A percentile compares a stretch with the other conserved stretches of the same genome.
These are phyloP conservation scores for Arbutus unedo DNA, from an alignment of 148 eudicot genomes.

Conservation along the genomic window DNA sequence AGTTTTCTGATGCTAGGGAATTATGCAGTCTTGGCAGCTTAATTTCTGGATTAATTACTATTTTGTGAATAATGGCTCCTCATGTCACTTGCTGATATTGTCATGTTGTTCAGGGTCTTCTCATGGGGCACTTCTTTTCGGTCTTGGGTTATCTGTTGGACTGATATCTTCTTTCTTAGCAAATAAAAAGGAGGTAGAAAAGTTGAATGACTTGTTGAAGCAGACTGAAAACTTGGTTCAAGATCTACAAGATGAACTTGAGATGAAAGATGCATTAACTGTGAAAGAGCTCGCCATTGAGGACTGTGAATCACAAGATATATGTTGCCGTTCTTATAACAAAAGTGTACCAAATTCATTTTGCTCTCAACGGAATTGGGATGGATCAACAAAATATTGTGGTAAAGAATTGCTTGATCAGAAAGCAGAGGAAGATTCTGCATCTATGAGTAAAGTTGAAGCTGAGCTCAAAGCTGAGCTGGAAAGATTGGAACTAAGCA, in stretches of 20 bases:
- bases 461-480: constrained; percentile 99
- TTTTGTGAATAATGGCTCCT: background rate
- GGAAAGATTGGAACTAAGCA: constrained; percentile 75
- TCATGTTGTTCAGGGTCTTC: constrained; percentile 45
- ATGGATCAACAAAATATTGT: constrained; percentile 18
- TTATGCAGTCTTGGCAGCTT: background rate
- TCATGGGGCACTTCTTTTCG: constrained; percentile 52
- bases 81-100: constrained; percentile 7
- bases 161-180: constrained; percentile 47
- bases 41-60: background rate
- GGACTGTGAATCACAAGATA: constrained; percentile 41
- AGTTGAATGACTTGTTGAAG: constrained; percentile 59
- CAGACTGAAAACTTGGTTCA: constrained; percentile 79
- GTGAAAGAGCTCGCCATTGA: constrained; percentile 75
- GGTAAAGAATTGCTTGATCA: constrained; percentile 32
- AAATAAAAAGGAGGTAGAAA: constrained; percentile 62
- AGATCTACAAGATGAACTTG: constrained; percentile 94
- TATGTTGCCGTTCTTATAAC: constrained; percentile 23
- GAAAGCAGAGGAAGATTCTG: constrained; percentile 38
- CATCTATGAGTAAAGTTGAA: constrained; percentile 74
- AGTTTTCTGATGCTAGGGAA: background rate
- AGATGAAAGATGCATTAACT: constrained; percentile 83
- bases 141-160: constrained; percentile 77
- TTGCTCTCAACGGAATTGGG: constrained; percentile 33
- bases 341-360: constrained; percentile 24